Evolutionary conservation across 495 filamentous ascomycete species (phyloP).

Genomic region (Hypoxylon trugodes): DNA sequence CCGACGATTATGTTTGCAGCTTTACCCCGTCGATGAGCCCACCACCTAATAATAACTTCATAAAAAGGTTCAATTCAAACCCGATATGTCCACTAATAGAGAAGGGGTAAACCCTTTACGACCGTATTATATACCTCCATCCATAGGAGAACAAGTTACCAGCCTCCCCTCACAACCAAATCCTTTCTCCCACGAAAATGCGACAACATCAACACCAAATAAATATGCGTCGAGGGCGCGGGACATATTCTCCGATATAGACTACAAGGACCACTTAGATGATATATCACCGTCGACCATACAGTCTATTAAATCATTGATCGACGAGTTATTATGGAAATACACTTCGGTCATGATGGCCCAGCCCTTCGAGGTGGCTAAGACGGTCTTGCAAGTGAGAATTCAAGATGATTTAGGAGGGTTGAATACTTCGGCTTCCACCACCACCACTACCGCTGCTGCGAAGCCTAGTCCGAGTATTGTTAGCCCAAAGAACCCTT

Average conservation of each 20-base stretch:
- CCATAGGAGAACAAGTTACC: constrained; percentile 67
- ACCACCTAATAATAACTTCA: constrained; percentile 10
- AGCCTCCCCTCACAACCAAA: constrained; percentile 52
- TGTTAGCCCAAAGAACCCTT: constrained; percentile 50
- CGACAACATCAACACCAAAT: constrained; percentile 53
- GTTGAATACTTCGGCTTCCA: constrained; percentile 36
- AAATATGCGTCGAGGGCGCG: constrained; percentile 78
- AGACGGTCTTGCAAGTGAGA: constrained; percentile 87
- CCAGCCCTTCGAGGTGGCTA: constrained; percentile 98
- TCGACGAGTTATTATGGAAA: constrained; percentile 85
- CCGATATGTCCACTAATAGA: constrained; percentile 54
- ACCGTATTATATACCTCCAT: constrained; percentile 92
- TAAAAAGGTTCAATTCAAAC: constrained; percentile 4
- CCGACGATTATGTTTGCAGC: too few relatives aligned
- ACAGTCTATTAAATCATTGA: constrained; percentile 71
- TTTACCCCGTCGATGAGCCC: too few relatives aligned
- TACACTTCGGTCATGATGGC: constrained; percentile 84
- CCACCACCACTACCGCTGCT: constrained; percentile 10
- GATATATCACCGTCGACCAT: constrained; percentile 78
- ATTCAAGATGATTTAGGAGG: constrained; percentile 57
- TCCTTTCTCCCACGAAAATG: constrained; percentile 56
- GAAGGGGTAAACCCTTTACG: constrained; percentile 86
- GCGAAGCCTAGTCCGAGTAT: constrained; percentile 29
- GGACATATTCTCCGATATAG: constrained; percentile 84
- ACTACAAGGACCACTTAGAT: constrained; percentile 85